Conservation (phyloP, 2,329 filamentous ascomycete species). For the Fusarium tricinctum region DNA sequence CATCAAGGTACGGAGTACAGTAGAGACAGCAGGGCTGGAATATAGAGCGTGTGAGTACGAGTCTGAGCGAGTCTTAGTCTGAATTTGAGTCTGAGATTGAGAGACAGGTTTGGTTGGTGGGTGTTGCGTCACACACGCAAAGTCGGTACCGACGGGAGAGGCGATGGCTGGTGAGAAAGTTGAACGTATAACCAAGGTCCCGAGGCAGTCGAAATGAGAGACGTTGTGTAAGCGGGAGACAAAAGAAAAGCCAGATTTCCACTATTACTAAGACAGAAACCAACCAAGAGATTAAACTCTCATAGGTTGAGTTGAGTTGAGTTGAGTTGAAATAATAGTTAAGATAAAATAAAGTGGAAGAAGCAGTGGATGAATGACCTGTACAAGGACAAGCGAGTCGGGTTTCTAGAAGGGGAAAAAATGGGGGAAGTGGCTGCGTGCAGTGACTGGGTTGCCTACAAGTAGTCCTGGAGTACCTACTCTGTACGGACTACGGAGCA, state of each 20-base stretch:
- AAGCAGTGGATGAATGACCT: slow-evolving; percentile 15
- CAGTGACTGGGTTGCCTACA: slow-evolving; percentile 16
- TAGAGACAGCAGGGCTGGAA: background rate
- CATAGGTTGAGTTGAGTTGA: background rate
- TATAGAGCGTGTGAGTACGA: slow-evolving; percentile 17
- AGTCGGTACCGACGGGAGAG: background rate
- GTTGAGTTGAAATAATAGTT: background rate
- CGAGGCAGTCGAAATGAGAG: background rate
- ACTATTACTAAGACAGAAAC: background rate
- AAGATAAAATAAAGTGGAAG: slow-evolving; percentile 19
- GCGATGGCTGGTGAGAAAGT: background rate
- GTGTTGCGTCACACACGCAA: slow-evolving; percentile 44
- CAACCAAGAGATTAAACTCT: background rate
- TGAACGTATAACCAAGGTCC: background rate
- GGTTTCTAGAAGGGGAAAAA: slow-evolving; percentile 39
- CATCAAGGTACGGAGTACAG: slow-evolving; percentile 10
- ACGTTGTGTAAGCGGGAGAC: background rate
- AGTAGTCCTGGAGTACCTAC: slow-evolving; percentile 20
- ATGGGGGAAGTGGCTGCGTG: slow-evolving; percentile 24
- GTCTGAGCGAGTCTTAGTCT: slow-evolving; percentile 3
- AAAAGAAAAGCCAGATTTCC: background rate
- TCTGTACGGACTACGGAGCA: slow-evolving; percentile 33
- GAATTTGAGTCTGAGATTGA: slow-evolving; percentile 8
- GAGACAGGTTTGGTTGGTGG: slow-evolving; percentile 14
- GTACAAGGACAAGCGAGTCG: slow-evolving; percentile 6